These are phyloP conservation scores for Graphilbum sp. DNA, from an alignment of 2,329 filamentous ascomycete genomes.

Conservation along the genomic window DNA sequence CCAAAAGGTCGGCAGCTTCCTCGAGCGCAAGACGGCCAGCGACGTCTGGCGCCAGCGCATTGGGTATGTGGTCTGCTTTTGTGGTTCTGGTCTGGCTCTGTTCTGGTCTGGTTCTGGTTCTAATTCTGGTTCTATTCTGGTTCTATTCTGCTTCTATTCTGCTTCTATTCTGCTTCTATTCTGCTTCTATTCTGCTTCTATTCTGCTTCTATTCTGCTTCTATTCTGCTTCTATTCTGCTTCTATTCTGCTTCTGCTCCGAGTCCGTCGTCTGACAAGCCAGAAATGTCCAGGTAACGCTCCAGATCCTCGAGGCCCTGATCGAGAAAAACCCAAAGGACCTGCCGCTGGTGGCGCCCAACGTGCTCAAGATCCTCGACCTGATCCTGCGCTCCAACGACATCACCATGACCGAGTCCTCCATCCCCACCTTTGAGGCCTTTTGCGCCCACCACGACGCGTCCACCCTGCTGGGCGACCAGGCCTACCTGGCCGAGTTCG, in stretches of 20 bases:
- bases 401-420: slow-evolving; percentile 89
- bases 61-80: slow-evolving; percentile 46
- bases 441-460: slow-evolving; percentile 78
- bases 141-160: background rate
- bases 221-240: background rate
- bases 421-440: slow-evolving; percentile 68
- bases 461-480: slow-evolving; percentile 75
- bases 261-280: background rate
- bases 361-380: slow-evolving; percentile 69
- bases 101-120: background rate
- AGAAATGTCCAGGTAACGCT: slow-evolving; percentile 92
- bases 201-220: background rate
- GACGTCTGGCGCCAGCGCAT: slow-evolving; percentile 83
- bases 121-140: background rate
- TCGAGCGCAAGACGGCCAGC: slow-evolving; percentile 83
- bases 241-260: background rate
- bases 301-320: slow-evolving; percentile 76
- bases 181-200: background rate
- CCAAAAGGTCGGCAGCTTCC: slow-evolving; percentile 85
- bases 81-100: background rate
- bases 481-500: slow-evolving; percentile 66
- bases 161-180: background rate
- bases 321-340: slow-evolving; percentile 85
- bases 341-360: slow-evolving; percentile 75
- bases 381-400: slow-evolving; percentile 70